These are phyloP conservation scores for Solanum hybrid DNA, from an alignment of 305 asterid genomes.

Conservation along the genomic window DNA sequence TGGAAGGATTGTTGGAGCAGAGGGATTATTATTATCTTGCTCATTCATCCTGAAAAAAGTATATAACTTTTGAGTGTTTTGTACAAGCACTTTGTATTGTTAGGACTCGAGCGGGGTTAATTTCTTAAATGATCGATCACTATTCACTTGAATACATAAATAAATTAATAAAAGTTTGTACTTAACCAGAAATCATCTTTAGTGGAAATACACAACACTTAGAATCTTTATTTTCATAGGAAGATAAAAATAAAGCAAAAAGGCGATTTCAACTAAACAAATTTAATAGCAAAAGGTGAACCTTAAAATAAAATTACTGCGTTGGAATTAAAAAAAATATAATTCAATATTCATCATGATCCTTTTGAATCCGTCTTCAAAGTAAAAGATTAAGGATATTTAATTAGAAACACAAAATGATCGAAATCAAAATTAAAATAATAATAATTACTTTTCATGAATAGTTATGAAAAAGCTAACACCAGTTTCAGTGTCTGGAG, in stretches of 20 bases:
- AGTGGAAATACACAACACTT: background rate
- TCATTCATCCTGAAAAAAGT: constrained; percentile 8
- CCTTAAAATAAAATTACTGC: background rate
- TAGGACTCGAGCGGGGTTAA: background rate
- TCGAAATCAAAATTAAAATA: background rate
- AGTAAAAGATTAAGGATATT: background rate
- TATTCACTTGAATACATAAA: background rate
- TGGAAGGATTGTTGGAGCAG: background rate
- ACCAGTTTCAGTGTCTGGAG: background rate
- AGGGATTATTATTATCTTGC: background rate
- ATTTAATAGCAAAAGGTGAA: background rate
- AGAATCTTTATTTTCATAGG: background rate
- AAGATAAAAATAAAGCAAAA: no score
- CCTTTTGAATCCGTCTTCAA: background rate
- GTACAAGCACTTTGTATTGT: background rate
- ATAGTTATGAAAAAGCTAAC: background rate
- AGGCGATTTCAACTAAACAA: background rate
- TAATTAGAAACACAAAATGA: background rate
- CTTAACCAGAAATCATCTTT: background rate
- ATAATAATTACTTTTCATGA: background rate
- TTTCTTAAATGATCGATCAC: background rate
- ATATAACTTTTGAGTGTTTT: background rate
- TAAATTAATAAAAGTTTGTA: background rate
- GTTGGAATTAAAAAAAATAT: background rate
- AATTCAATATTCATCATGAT: background rate